Percentiles rank a stretch among this genome's conserved stretches.
phyloP scores from a whole-genome alignment of 177 flowering plant genomes.

The Vitis hybrid region DNA sequence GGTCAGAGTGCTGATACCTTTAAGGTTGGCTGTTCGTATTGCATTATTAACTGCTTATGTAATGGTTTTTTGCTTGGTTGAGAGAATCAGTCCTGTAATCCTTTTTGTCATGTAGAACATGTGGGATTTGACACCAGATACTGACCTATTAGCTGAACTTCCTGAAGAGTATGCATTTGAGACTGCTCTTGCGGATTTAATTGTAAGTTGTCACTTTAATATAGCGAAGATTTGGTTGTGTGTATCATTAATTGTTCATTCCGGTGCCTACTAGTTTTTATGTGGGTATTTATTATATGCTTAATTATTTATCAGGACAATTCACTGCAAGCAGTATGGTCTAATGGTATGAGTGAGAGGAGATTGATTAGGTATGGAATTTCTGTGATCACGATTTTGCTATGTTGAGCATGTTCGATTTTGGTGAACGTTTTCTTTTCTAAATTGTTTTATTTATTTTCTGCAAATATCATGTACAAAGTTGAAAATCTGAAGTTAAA shows the following conservation, averaged over 20 bases:
- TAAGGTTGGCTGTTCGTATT: slow-evolving; percentile 33
- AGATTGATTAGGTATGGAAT: slow-evolving; percentile 52
- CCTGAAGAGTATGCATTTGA: slow-evolving; percentile 76
- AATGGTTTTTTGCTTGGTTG: not conserved
- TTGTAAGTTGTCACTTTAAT: slow-evolving; percentile 38
- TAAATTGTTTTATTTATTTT: too few species aligned
- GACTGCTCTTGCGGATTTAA: slow-evolving; percentile 79
- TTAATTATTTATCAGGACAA: slow-evolving; percentile 57
- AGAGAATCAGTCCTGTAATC: not conserved
- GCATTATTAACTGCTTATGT: not conserved
- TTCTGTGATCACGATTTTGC: not conserved
- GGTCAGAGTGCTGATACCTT: slow-evolving; percentile 28
- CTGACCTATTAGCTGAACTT: slow-evolving; percentile 59
- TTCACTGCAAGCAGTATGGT: slow-evolving; percentile 89
- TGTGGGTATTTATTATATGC: too few species aligned
- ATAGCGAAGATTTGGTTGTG: not conserved
- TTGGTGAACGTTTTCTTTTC: not conserved
- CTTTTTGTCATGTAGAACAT: slow-evolving; percentile 50
- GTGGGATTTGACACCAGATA: slow-evolving; percentile 89
- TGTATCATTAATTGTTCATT: slow-evolving; percentile 2
- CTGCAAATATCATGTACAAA: too few species aligned
- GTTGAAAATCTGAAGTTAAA: too few species aligned
- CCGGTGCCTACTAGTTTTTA: not conserved
- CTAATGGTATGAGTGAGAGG: slow-evolving; percentile 36
- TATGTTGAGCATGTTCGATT: not conserved